phyloP scores from a whole-genome alignment of 257 asterid genomes.

The Leonotis leonurus region DNA sequence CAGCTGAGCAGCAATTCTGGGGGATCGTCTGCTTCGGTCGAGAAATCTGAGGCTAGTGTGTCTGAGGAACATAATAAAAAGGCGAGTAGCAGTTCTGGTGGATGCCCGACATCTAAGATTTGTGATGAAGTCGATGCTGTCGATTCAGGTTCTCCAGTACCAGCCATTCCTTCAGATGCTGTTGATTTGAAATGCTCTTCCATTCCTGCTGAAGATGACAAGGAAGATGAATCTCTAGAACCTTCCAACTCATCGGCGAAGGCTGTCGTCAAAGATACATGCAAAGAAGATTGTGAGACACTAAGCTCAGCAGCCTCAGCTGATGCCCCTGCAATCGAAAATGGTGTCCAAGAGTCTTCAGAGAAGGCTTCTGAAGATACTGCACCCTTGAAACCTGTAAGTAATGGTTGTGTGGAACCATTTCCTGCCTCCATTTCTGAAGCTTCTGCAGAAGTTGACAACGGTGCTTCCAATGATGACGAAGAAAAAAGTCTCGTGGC shows the following conservation, averaged over 20 bases:
- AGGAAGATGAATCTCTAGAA: not conserved
- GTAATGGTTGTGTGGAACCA: constrained; percentile 11
- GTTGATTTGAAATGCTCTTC: constrained; percentile 12
- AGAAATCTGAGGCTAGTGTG: constrained; percentile 27
- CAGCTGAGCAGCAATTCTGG: too few relatives aligned
- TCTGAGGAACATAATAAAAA: constrained; percentile 18
- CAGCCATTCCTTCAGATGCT: constrained; percentile 18
- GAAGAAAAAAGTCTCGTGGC: not conserved
- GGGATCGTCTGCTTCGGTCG: too few relatives aligned
- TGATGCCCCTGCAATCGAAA: constrained; percentile 1
- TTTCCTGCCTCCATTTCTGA: constrained; percentile 2
- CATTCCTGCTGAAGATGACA: not conserved
- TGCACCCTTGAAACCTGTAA: not conserved
- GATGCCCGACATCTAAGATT: constrained; percentile 3
- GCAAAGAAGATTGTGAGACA: constrained; percentile 9
- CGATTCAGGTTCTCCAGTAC: constrained; percentile 7
- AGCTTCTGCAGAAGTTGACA: not conserved
- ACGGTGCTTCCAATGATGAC: not conserved
- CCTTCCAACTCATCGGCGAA: not conserved
- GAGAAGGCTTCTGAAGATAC: constrained; percentile 18
- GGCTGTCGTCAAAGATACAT: not conserved
- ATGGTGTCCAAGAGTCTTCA: not conserved
- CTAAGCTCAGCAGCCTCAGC: too few relatives aligned
- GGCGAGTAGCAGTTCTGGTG: constrained; percentile 16
- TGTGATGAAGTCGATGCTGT: constrained; percentile 18